phyloP scores from a whole-genome alignment of 2,329 filamentous ascomycete genomes.

The Paecilomyces dactylethromorphus region DNA sequence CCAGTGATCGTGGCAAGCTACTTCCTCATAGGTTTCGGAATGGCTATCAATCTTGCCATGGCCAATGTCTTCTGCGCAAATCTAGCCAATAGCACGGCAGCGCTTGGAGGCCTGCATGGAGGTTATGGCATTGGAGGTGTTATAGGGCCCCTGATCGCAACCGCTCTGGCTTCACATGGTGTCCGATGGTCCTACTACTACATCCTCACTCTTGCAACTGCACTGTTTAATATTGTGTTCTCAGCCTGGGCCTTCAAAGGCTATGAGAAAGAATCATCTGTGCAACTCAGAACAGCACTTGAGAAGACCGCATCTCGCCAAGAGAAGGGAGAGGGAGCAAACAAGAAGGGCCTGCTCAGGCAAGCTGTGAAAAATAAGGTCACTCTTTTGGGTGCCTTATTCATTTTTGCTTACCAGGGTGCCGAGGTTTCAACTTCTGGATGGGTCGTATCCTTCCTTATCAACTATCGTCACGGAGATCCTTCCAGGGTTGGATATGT shows the following conservation, averaged over 20 bases:
- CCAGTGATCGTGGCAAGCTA: conserved; percentile 61
- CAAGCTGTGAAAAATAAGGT: conserved; percentile 47
- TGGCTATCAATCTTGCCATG: conserved; percentile 46
- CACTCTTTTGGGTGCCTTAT: conserved; percentile 68
- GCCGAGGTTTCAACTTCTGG: conserved; percentile 78
- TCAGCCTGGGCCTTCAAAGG: conserved; percentile 62
- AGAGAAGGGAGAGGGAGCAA: conserved; percentile 16
- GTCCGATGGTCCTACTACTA: conserved; percentile 68
- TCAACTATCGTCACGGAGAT: conserved; percentile 62
- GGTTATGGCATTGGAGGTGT: conserved; percentile 54
- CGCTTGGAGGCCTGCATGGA: conserved; percentile 36
- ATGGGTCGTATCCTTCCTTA: conserved; percentile 82
- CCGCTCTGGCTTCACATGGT: conserved; percentile 58
- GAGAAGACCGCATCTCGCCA: conserved; percentile 38
- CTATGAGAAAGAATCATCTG: conserved; percentile 57
- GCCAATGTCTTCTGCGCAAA: conserved; percentile 54
- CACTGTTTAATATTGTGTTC: conserved; percentile 51
- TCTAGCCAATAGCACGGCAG: conserved; percentile 44
- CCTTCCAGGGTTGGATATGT: conserved; percentile 72
- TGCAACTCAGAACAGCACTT: conserved; percentile 37
- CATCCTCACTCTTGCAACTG: conserved; percentile 55
- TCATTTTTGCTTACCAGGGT: conserved; percentile 82
- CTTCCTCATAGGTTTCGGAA: conserved; percentile 56
- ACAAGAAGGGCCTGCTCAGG: conserved; percentile 33
- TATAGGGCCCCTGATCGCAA: conserved; percentile 65